These are phyloP conservation scores for Xylaria cubensis DNA, from an alignment of 495 filamentous ascomycete species.

Conservation along the genomic window DNA sequence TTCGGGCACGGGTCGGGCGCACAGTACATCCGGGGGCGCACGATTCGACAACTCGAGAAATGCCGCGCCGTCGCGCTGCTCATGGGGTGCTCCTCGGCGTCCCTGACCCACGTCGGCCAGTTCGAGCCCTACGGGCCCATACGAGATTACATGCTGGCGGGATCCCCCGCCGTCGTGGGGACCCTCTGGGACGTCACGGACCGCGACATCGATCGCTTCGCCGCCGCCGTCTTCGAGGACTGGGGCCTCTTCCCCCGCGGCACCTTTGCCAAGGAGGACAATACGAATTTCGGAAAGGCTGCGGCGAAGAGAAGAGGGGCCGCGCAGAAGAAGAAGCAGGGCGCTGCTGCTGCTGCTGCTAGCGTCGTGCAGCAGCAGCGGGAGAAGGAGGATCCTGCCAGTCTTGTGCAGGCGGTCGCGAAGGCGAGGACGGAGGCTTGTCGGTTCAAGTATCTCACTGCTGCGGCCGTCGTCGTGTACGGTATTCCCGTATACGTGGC, in stretches of 20 bases:
- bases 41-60: constrained; percentile 75
- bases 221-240: constrained; percentile 72
- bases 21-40: constrained; percentile 84
- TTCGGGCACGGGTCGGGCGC: constrained; percentile 97
- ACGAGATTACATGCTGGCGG: constrained; percentile 89
- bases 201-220: constrained; percentile 92
- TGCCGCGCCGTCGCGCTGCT: constrained; percentile 76
- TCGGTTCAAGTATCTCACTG: constrained; percentile 87
- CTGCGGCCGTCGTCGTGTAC: constrained; percentile 91
- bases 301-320: constrained; percentile 27
- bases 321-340: constrained; percentile 31
- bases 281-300: constrained; percentile 31
- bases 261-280: constrained; percentile 39
- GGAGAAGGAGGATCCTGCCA: constrained; percentile 35
- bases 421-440: constrained; percentile 68
- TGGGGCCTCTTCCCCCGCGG: constrained; percentile 75
- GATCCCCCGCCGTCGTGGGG: constrained; percentile 80
- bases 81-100: constrained; percentile 88
- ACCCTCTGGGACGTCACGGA: constrained; percentile 99
- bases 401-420: constrained; percentile 80
- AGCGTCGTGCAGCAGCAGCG: constrained; percentile 6
- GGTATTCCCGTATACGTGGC: constrained; percentile 88
- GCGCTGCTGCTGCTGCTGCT: constrained; percentile 13
- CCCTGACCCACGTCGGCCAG: constrained; percentile 78
- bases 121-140: constrained; percentile 89